Conservation (phyloP, 306 rosid species). For the Fragaria vesca region DNA sequence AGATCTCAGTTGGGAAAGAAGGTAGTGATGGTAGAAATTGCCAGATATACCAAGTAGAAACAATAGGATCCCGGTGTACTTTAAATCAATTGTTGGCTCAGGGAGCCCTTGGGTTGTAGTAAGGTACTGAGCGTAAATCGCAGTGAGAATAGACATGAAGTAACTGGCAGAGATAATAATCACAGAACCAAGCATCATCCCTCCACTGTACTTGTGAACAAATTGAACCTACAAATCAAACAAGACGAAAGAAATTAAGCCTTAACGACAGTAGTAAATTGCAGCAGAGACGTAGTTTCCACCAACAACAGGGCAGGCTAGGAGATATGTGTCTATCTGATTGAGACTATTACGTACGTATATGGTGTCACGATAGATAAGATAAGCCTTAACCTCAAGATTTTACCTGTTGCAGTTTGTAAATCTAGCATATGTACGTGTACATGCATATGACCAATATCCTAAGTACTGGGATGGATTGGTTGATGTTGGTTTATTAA, state of each 20-base stretch:
- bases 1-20: conserved; percentile 51
- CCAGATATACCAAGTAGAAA: conserved; percentile 55
- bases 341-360: too few species aligned
- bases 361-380: too few species aligned
- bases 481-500: too few species aligned
- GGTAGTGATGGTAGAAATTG: conserved; percentile 73
- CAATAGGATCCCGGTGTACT: conserved; percentile 41
- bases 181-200: conserved; percentile 48
- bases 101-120: conserved; percentile 31
- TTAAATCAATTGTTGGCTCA: conserved; percentile 47
- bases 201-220: conserved; percentile 65
- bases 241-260: background rate
- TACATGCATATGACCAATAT: too few species aligned
- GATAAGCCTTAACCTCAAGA: too few species aligned
- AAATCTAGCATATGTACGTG: too few species aligned
- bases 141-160: conserved; percentile 29
- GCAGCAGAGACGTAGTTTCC: background rate
- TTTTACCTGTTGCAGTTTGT: too few species aligned
- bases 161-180: conserved; percentile 46
- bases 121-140: conserved; percentile 52
- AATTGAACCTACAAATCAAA: conserved; percentile 49
- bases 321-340: too few species aligned
- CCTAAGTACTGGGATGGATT: too few species aligned
- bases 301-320: background rate
- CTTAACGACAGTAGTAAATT: background rate